Conservation (phyloP, 768 basidiomycete species). For the Rhodotorula graminis region DNA sequence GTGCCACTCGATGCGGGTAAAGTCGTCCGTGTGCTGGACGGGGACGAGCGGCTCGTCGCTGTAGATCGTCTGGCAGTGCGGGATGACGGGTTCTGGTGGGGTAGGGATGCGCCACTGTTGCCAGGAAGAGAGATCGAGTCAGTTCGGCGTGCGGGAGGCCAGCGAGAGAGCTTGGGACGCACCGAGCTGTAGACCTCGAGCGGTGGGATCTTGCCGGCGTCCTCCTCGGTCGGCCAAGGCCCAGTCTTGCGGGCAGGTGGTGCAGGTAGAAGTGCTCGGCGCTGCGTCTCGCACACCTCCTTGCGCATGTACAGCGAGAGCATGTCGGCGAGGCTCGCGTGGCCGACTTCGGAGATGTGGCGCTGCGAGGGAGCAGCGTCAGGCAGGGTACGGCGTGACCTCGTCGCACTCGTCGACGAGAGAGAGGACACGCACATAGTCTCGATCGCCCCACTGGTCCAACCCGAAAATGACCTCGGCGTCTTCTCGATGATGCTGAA, state of each 20-base stretch:
- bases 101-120: slow-evolving; percentile 13
- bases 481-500: slow-evolving; percentile 18
- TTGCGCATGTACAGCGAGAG: slow-evolving; percentile 27
- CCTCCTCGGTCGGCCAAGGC: slow-evolving; percentile 8
- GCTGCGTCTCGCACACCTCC: slow-evolving; percentile 23
- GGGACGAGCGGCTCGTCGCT: slow-evolving; percentile 12
- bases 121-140: too few species aligned
- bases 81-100: slow-evolving; percentile 7
- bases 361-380: slow-evolving; percentile 5
- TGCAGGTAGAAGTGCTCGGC: not conserved
- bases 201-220: slow-evolving; percentile 4
- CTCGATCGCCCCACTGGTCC: slow-evolving; percentile 12
- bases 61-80: slow-evolving; percentile 16
- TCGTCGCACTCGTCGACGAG: not conserved
- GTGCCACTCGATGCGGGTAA: slow-evolving; percentile 24
- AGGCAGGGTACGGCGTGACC: too few species aligned
- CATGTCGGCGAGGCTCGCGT: slow-evolving; percentile 26
- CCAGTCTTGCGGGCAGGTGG: not conserved
- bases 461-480: slow-evolving; percentile 21
- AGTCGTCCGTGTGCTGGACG: slow-evolving; percentile 2
- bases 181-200: slow-evolving; percentile 17
- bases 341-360: slow-evolving; percentile 13
- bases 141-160: too few species aligned
- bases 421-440: slow-evolving; percentile 15
- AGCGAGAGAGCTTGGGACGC: not conserved